phyloP scores from a whole-genome alignment of 495 filamentous ascomycete species.

The Penicillium cataractarum region DNA sequence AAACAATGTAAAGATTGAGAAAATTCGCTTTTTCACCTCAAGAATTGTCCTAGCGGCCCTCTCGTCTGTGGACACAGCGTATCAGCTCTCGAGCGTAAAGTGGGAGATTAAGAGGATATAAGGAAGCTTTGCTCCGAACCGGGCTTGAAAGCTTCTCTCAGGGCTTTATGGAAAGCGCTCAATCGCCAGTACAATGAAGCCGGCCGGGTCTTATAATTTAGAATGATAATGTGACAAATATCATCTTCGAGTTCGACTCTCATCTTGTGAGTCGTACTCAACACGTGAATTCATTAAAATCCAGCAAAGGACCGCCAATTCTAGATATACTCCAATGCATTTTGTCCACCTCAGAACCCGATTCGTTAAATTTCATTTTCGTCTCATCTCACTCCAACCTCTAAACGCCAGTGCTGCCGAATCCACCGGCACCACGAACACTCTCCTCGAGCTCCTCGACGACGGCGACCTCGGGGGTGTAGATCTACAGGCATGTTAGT shows the following conservation, averaged over 20 bases:
- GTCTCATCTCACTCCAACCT: not conserved
- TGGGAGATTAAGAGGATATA: too few relatives aligned
- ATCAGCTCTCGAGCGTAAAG: too few relatives aligned
- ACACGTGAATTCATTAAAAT: conserved; percentile 23
- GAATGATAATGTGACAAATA: not conserved
- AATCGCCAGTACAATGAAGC: too few relatives aligned
- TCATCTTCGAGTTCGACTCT: not conserved
- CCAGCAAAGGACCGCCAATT: conserved; percentile 10
- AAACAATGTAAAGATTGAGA: not conserved
- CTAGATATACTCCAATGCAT: conserved; percentile 13
- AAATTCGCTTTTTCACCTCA: too few relatives aligned
- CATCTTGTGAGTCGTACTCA: not conserved
- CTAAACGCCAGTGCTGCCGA: conserved; percentile 81
- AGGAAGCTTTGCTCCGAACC: too few relatives aligned
- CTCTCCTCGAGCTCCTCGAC: conserved; percentile 89
- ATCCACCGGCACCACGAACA: conserved; percentile 86
- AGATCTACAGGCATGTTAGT: conserved; percentile 58
- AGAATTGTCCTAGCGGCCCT: too few relatives aligned
- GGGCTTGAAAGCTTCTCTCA: too few relatives aligned
- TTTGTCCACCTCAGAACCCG: conserved; percentile 10
- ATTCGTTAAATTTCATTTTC: not conserved
- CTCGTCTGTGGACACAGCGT: too few relatives aligned
- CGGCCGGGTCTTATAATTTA: not conserved
- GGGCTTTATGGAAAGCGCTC: too few relatives aligned
- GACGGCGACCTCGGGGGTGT: conserved; percentile 85